Base-by-base conservation (phyloP, 768 basidiomycete species). In the Pleurotus salmoneostramineus region DNA sequence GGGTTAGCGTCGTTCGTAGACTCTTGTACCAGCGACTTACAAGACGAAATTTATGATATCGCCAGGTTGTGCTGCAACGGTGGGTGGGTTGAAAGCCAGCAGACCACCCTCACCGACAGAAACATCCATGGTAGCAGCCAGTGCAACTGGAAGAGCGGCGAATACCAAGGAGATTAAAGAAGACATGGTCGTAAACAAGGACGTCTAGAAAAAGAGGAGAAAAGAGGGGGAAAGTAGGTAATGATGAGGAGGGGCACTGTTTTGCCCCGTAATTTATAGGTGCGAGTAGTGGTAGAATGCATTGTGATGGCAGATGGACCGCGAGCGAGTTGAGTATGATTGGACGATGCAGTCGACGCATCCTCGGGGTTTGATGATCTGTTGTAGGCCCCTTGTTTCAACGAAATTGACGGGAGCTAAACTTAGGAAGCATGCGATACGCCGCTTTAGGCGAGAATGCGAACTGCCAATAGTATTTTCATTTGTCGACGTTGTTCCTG, bases 11-110 rank as follows among this genome's bases (percentile, higher is more conserved):
- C 47, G 15, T 8, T 34, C 36, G 45, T 3, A 36, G 42, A 56
- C 15, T n/a, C 56, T 66, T 57, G 68, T 72, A 52, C 3, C 32
- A 6, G 64, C 61, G 62, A 74, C 80, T 61, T 64, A 74, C 78
- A 84, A 84, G 33, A 65, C 71, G 62, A 84, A 84, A 45, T 70
- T 67, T 12, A 85, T 71, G 0, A 65, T 68, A 59, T 84, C 82
- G 2, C 81, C 81, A 6, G 68, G 56, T 11, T 67, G 63, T 5
- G 83, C 83, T 49, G 62, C 73, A 12, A 79, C 65, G 50, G 60
- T 72, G 21, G 68, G 64, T 0, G 77, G 77, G 37, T 69, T 58
- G 54, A 67, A 79, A 0, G 56, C 60, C 12, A 76, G 60, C 11
- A 63, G 63, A 4, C 71, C 71, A 49, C 63, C 62, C 6, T 71